Percentiles rank a stretch among this genome's conserved stretches.
phyloP scores from a whole-genome alignment of 2,329 filamentous ascomycete genomes.

The Fusarium duplospermum region DNA sequence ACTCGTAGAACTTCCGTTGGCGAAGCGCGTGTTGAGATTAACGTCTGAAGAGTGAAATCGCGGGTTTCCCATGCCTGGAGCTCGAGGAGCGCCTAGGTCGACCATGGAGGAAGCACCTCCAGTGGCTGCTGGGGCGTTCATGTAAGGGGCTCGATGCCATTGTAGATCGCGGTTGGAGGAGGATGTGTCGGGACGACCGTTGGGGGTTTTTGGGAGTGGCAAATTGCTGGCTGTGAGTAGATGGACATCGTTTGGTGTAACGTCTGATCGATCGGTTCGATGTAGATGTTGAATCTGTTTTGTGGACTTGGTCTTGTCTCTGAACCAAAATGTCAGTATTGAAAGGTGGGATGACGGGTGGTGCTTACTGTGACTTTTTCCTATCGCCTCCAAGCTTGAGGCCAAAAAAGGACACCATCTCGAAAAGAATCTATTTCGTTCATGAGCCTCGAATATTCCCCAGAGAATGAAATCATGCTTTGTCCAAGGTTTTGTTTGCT shows the following conservation, averaged over 20 bases:
- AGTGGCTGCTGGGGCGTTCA: constrained; percentile 44
- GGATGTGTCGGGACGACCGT: constrained; percentile 55
- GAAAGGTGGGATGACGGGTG: not conserved
- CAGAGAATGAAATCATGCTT: constrained; percentile 1
- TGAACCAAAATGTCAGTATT: constrained; percentile 22
- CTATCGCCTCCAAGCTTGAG: constrained; percentile 67
- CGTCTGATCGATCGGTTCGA: constrained; percentile 3
- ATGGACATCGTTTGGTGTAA: constrained; percentile 39
- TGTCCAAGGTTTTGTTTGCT: constrained; percentile 13
- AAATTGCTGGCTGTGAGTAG: constrained; percentile 51
- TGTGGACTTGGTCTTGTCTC: constrained; percentile 37
- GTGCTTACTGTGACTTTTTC: constrained; percentile 64
- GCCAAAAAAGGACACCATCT: constrained; percentile 71
- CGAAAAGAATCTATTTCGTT: constrained; percentile 17
- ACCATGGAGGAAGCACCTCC: constrained; percentile 57
- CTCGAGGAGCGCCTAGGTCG: constrained; percentile 53
- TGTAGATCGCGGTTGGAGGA: constrained; percentile 46
- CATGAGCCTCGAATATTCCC: constrained; percentile 19
- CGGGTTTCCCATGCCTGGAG: constrained; percentile 39
- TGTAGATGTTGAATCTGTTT: constrained; percentile 30
- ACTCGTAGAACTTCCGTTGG: constrained; percentile 51
- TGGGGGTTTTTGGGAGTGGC: constrained; percentile 48
- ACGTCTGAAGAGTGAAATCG: constrained; percentile 53
- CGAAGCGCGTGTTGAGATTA: constrained; percentile 52
- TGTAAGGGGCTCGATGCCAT: constrained; percentile 50